A percentile compares a stretch with the other conserved stretches of the same genome.
These are phyloP conservation scores for Xylaria polymorpha DNA, from an alignment of 2,329 filamentous ascomycete genomes.

Conservation along the genomic window DNA sequence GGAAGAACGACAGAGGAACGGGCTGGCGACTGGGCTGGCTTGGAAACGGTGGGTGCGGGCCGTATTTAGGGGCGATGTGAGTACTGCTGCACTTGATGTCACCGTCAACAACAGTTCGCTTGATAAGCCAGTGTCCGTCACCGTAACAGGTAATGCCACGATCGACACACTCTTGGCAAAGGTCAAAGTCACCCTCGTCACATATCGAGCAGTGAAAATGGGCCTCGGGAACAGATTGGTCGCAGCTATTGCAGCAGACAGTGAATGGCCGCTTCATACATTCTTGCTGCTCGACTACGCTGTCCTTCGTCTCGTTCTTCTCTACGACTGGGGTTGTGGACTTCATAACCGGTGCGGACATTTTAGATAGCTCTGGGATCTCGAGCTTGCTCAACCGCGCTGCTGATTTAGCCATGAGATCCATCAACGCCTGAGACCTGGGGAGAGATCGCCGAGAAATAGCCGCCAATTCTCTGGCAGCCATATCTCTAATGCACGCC, in stretches of 20 bases:
- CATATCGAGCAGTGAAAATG: conserved; percentile 97
- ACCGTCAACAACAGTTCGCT: conserved; percentile 83
- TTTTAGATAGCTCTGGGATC: neutral
- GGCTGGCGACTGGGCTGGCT: conserved; percentile 5
- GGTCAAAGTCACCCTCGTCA: conserved; percentile 92
- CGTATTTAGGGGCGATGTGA: conserved; percentile 76
- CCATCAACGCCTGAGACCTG: neutral
- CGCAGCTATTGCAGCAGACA: conserved; percentile 95
- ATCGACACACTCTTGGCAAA: conserved; percentile 84
- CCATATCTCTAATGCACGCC: neutral
- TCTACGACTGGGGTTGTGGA: conserved; percentile 4
- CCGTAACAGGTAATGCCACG: conserved; percentile 81
- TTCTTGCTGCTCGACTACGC: conserved; percentile 19
- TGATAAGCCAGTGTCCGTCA: conserved; percentile 91
- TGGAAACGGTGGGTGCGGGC: conserved; percentile 50
- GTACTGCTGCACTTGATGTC: conserved; percentile 86
- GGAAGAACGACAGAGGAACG: conserved; percentile 15
- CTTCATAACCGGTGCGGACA: neutral
- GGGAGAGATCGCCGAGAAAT: neutral
- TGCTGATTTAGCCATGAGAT: neutral
- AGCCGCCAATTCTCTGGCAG: neutral
- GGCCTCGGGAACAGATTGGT: conserved; percentile 77
- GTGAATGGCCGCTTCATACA: conserved; percentile 67
- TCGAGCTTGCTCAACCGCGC: neutral
- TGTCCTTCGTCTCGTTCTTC: conserved; percentile 21